Percentiles rank a stretch among this genome's conserved stretches.
phyloP scores from a whole-genome alignment of 495 filamentous ascomycete genomes.

The Cryomyces minteri region DNA sequence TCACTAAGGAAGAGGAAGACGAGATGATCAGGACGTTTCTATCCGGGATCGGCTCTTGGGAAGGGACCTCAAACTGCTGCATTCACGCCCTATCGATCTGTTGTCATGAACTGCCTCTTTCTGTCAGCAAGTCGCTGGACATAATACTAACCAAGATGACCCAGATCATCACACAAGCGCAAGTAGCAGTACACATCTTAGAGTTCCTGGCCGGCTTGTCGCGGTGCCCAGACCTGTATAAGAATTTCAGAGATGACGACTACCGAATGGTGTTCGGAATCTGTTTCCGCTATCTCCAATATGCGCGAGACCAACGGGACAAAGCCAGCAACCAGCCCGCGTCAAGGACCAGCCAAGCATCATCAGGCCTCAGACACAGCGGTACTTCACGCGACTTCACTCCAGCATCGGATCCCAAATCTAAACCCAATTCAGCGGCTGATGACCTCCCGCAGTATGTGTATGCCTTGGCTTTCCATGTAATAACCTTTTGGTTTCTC shows the following conservation, averaged over 20 bases:
- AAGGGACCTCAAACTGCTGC: conserved; percentile 72
- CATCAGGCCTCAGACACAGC: conserved; percentile 20
- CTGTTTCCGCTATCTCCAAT: conserved; percentile 79
- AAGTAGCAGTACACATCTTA: conserved; percentile 81
- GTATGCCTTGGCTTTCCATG: conserved; percentile 80
- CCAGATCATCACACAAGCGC: conserved; percentile 81
- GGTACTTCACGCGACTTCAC: conserved; percentile 21
- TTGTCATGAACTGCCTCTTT: conserved; percentile 76
- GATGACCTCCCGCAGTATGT: conserved; percentile 78
- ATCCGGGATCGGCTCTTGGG: conserved; percentile 63
- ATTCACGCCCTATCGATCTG: conserved; percentile 89
- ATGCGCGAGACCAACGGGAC: conserved; percentile 37
- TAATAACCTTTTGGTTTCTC: conserved; percentile 93
- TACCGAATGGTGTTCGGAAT: conserved; percentile 88
- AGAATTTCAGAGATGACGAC: conserved; percentile 73
- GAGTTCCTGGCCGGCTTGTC: conserved; percentile 83
- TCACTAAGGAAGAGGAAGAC: conserved; percentile 71
- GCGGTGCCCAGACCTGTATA: conserved; percentile 65
- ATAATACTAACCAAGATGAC: conserved; percentile 81
- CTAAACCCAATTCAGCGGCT: conserved; percentile 4
- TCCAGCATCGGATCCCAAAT: conserved; percentile 7
- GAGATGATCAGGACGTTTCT: conserved; percentile 75
- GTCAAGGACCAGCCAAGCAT: conserved; percentile 13
- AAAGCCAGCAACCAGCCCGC: conserved; percentile 21
- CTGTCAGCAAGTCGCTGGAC: conserved; percentile 62